A percentile compares a stretch with the other conserved stretches of the same genome.
phyloP scores from a whole-genome alignment of 2,329 filamentous ascomycete species.

The Trichoderma sp. region DNA sequence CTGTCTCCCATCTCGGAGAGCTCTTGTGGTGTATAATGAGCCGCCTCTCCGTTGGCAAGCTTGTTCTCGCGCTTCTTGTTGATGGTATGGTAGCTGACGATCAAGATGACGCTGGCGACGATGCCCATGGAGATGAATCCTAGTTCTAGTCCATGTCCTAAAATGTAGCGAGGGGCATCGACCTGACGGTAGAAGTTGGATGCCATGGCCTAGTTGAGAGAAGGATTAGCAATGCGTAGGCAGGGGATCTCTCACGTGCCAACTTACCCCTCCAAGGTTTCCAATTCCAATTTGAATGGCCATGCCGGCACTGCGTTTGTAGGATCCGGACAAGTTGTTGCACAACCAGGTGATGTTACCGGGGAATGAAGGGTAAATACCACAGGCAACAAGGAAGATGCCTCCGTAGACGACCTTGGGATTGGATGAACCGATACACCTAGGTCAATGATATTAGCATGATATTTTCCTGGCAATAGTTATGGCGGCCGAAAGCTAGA shows the following conservation, averaged over 20 bases:
- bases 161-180: conserved; percentile 53
- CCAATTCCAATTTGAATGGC: conserved; percentile 66
- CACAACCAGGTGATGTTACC: conserved; percentile 79
- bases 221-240: background rate
- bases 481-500: background rate
- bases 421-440: conserved; percentile 61
- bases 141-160: conserved; percentile 56
- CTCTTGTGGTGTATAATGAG: conserved; percentile 48
- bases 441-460: conserved; percentile 39
- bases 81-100: conserved; percentile 58
- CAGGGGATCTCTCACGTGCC: background rate
- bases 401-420: conserved; percentile 71
- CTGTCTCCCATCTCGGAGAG: conserved; percentile 63
- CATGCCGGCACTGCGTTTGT: conserved; percentile 69
- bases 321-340: conserved; percentile 72
- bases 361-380: conserved; percentile 78
- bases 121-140: conserved; percentile 53
- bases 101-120: conserved; percentile 48
- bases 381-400: conserved; percentile 74
- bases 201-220: conserved; percentile 60
- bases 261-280: conserved; percentile 57
- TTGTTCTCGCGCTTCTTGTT: conserved; percentile 61
- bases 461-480: background rate
- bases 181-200: conserved; percentile 69
- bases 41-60: conserved; percentile 49